Percentiles rank a stretch among this genome's conserved stretches.
phyloP scores from a whole-genome alignment of 2,329 filamentous ascomycete species.

The Microthyrium microscopicum region DNA sequence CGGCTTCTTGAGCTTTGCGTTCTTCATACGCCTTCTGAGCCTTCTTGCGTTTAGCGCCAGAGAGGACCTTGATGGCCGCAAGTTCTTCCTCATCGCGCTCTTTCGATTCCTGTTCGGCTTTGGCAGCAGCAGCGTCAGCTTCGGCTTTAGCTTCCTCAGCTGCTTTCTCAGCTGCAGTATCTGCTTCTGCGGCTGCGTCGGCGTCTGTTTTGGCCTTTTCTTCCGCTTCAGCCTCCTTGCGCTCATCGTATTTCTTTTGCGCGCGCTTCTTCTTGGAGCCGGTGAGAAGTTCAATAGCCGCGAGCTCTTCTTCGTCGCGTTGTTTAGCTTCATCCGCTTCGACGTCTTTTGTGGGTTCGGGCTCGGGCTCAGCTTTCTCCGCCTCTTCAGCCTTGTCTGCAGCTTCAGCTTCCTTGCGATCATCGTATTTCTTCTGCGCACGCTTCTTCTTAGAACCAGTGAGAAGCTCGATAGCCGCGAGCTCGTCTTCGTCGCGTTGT shows the following conservation, averaged over 20 bases:
- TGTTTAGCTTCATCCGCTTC: conserved; percentile 44
- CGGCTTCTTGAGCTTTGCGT: conserved; percentile 1
- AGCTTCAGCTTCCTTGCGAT: conserved; percentile 24
- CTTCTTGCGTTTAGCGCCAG: conserved; percentile 66
- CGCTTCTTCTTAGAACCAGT: neutral
- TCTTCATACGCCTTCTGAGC: conserved; percentile 37
- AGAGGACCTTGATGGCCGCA: too few relatives aligned
- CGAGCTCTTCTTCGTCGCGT: conserved; percentile 13
- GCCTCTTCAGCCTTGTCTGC: conserved; percentile 52
- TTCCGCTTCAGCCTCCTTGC: conserved; percentile 27
- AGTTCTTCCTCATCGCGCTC: conserved; percentile 2
- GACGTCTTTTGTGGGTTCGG: too few relatives aligned
- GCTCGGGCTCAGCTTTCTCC: too few relatives aligned
- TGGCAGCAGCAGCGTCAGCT: conserved; percentile 57
- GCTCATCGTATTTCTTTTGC: neutral
- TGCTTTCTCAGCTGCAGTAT: conserved; percentile 54
- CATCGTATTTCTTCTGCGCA: neutral
- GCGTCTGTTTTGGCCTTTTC: conserved; percentile 55
- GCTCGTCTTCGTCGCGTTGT: conserved; percentile 21
- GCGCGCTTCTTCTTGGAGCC: neutral
- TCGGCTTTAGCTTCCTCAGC: conserved; percentile 56
- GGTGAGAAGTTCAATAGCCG: too few relatives aligned
- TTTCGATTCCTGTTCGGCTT: conserved; percentile 23
- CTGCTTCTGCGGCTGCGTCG: conserved; percentile 61
- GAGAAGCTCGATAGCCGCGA: too few relatives aligned